Conservation (phyloP, 1,139 yeast species). For the Yamadazyma diospyri region DNA sequence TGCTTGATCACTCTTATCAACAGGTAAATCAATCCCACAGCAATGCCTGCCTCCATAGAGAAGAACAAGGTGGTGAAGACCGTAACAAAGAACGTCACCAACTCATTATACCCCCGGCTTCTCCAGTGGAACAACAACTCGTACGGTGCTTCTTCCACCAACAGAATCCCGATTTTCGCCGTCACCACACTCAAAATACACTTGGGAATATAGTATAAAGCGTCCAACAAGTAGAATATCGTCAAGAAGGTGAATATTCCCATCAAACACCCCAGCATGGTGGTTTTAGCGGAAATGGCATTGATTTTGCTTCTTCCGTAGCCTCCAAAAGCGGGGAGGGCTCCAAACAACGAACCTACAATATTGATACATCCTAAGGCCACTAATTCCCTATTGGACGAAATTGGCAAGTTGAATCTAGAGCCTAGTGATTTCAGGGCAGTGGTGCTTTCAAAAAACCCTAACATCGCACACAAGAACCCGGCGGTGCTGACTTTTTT, state of each 20-base stretch:
- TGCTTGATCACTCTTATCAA: constrained; percentile 77
- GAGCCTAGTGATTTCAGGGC: constrained; percentile 82
- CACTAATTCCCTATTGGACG: constrained; percentile 72
- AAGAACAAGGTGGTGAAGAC: constrained; percentile 69
- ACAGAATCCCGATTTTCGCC: constrained; percentile 70
- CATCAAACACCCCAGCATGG: constrained; percentile 78
- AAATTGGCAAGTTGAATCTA: constrained; percentile 59
- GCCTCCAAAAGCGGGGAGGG: constrained; percentile 93
- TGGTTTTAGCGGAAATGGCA: constrained; percentile 80
- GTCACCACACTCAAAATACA: constrained; percentile 83
- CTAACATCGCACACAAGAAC: constrained; percentile 79
- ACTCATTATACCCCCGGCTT: constrained; percentile 74
- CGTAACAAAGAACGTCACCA: constrained; percentile 70
- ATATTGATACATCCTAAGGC: constrained; percentile 82
- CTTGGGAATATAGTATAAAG: constrained; percentile 70
- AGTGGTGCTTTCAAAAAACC: constrained; percentile 91
- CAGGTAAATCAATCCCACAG: constrained; percentile 79
- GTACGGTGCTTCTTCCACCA: constrained; percentile 83
- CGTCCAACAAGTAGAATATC: constrained; percentile 56
- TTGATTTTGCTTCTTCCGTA: constrained; percentile 91
- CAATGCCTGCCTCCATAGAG: constrained; percentile 88
- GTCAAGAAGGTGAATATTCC: constrained; percentile 69
- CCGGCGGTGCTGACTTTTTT: constrained; percentile 52
- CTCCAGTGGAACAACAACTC: constrained; percentile 73
- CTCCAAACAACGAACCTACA: constrained; percentile 65